phyloP scores from a whole-genome alignment of 2,329 filamentous ascomycete species.

The Xylaria multiplex region DNA sequence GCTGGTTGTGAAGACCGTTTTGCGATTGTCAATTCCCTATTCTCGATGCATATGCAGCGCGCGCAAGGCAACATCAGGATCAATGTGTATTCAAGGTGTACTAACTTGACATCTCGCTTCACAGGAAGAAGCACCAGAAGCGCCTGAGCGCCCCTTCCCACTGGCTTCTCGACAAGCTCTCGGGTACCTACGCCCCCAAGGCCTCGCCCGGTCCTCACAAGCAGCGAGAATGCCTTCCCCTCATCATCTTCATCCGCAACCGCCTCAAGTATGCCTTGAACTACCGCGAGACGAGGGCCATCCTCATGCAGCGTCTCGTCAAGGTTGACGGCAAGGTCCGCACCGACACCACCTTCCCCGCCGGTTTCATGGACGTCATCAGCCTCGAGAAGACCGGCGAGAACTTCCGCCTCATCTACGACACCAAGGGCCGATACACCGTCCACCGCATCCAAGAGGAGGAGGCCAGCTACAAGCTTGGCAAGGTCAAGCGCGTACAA shows the following conservation, averaged over 20 bases:
- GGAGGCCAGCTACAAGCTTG: slow-evolving; percentile 99
- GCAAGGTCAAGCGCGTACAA: slow-evolving; percentile 99
- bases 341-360: slow-evolving; percentile 96
- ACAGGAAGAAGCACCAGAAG: slow-evolving; percentile 99
- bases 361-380: slow-evolving; percentile 99
- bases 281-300: slow-evolving; percentile 95
- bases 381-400: slow-evolving; percentile 99
- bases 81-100: not conserved
- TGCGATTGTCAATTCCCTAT: not conserved
- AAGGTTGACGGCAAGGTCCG: slow-evolving; percentile 99
- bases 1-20: not conserved
- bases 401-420: slow-evolving; percentile 99
- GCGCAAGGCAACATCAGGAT: not conserved
- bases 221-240: slow-evolving; percentile 97
- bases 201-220: slow-evolving; percentile 94
- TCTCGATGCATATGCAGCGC: not conserved
- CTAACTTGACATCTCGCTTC: slow-evolving; percentile 47
- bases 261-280: slow-evolving; percentile 99
- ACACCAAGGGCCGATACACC: slow-evolving; percentile 99
- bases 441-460: slow-evolving; percentile 99
- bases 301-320: slow-evolving; percentile 99
- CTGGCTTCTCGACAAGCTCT: slow-evolving; percentile 99
- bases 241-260: slow-evolving; percentile 97
- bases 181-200: slow-evolving; percentile 82
- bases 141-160: slow-evolving; percentile 98